phyloP scores from a whole-genome alignment of 2,329 filamentous ascomycete species.

The Cladosporium colombiae region DNA sequence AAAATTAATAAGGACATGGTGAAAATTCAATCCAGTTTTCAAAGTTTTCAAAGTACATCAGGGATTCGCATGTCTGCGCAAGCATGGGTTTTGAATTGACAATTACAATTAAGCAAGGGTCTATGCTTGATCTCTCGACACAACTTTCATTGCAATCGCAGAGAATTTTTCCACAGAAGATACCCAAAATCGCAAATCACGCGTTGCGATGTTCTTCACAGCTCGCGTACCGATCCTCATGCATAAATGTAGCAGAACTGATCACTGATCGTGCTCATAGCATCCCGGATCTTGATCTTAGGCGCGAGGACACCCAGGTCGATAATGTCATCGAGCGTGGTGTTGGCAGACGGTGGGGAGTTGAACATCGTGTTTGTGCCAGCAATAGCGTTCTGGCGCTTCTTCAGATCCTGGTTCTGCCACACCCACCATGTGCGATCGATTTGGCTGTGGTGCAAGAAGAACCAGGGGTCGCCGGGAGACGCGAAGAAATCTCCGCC shows the following conservation, averaged over 20 bases:
- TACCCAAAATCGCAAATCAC: background rate
- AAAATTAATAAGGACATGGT: background rate
- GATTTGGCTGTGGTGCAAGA: constrained; percentile 51
- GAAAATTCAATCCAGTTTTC: background rate
- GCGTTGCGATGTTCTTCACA: background rate
- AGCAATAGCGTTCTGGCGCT: constrained; percentile 40
- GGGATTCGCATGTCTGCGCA: background rate
- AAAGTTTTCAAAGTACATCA: background rate
- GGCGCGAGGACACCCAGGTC: constrained; percentile 43
- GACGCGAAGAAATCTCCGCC: constrained; percentile 48
- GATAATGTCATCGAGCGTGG: constrained; percentile 45
- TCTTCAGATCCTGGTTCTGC: constrained; percentile 47
- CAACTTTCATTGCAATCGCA: background rate
- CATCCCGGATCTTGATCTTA: constrained; percentile 39
- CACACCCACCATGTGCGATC: constrained; percentile 54
- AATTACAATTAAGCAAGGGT: background rate
- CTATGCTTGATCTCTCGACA: background rate
- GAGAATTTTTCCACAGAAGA: background rate
- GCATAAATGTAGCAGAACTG: constrained; percentile 51
- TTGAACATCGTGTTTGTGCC: constrained; percentile 50
- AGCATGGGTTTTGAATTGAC: background rate
- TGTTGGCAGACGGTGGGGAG: constrained; percentile 43
- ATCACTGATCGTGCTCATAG: constrained; percentile 48
- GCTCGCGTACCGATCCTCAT: constrained; percentile 18
- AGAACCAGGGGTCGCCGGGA: constrained; percentile 51